Evolutionary conservation across 202 grass and related monocot species (phyloP).

Genomic region (Setaria viridis): DNA sequence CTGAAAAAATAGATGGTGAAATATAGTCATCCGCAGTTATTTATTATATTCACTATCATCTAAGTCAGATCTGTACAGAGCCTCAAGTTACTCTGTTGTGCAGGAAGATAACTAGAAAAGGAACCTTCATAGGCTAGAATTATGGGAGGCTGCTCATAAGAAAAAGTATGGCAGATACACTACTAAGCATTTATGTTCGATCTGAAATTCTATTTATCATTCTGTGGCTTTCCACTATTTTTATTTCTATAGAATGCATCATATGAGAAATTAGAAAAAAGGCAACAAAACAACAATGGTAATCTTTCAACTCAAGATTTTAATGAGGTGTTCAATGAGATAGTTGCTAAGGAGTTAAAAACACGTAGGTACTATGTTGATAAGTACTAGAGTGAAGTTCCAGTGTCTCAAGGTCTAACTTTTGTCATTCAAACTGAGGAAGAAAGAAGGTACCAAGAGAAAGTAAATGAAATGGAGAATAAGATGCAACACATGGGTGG

Average conservation of each 20-base stretch:
- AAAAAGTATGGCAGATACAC: not conserved
- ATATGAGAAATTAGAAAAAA: not conserved
- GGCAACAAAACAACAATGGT: conserved; percentile 2
- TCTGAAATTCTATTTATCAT: not conserved
- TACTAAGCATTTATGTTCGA: not conserved
- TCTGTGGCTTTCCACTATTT: not conserved
- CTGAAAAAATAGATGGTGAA: not conserved
- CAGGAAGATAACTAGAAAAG: not conserved
- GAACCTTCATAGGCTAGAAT: not conserved
- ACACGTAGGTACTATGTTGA: not conserved
- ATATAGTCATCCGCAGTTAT: not conserved
- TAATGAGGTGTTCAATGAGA: not conserved
- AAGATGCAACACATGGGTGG: not conserved
- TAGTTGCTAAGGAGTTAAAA: conserved; percentile 1
- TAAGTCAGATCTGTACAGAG: not conserved
- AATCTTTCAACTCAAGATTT: not conserved
- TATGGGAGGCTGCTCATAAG: conserved; percentile 15
- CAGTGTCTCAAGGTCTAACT: not conserved
- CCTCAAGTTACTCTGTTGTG: not conserved
- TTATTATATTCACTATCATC: not conserved
- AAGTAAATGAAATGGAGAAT: not conserved
- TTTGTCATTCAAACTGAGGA: conserved; percentile 14
- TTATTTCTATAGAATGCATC: not conserved
- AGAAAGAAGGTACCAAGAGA: not conserved
- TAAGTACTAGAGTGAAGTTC: conserved; percentile 2